Conservation (phyloP, 2,329 filamentous ascomycete genomes). For the Hypoxylon sp. region DNA sequence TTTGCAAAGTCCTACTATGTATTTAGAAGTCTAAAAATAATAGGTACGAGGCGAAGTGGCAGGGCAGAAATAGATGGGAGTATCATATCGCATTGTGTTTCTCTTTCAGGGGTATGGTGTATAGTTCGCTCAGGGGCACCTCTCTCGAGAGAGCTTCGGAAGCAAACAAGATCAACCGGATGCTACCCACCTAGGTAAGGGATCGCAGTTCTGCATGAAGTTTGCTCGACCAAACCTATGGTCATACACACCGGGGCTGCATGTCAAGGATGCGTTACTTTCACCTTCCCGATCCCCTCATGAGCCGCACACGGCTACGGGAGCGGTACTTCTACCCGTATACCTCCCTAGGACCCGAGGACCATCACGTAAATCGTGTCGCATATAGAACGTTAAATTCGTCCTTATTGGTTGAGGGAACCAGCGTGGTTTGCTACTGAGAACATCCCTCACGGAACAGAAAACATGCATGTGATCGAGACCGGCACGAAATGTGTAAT, state of each 20-base stretch:
- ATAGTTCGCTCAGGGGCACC: background rate
- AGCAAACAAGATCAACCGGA: background rate
- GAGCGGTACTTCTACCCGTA: background rate
- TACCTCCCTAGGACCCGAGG: background rate
- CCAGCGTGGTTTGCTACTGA: background rate
- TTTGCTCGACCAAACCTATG: background rate
- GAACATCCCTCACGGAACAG: background rate
- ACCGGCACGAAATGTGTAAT: background rate
- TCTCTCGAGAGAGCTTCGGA: background rate
- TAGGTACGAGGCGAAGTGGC: background rate
- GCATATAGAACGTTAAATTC: background rate
- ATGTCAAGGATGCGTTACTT: background rate
- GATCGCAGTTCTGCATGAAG: background rate
- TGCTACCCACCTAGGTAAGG: constrained; percentile 9
- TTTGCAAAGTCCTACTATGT: background rate
- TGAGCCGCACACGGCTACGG: background rate
- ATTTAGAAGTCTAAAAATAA: background rate
- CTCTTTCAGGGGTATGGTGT: background rate
- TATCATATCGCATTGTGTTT: constrained; percentile 1
- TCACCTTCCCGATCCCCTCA: constrained; percentile 10
- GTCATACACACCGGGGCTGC: background rate
- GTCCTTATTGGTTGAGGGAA: background rate
- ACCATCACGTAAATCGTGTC: background rate
- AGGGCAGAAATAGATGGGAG: background rate
- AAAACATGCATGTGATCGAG: background rate